Evolutionary conservation across 2,329 filamentous ascomycete genomes (phyloP), one percentile per base, ranked within the genome.

Genomic region (Keithomyces neogunnii): DNA sequence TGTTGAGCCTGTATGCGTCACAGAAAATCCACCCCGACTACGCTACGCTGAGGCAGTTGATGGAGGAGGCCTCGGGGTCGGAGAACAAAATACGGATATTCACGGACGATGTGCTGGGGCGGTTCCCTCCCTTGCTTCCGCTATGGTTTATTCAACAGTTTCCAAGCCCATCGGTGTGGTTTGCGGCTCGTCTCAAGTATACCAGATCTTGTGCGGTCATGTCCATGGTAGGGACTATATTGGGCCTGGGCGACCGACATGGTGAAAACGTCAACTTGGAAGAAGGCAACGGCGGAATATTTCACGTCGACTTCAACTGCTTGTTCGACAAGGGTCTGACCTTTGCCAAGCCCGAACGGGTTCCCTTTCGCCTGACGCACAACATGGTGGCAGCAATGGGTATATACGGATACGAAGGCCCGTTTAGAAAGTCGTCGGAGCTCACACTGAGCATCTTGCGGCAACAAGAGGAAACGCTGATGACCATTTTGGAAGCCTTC

Each of bases 271-370:
- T 99, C 51, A 81, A 96, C 32, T 83, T 99, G 33, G 90, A 97
- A 67, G 89, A 97, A 71, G 86, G 88, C 51, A 95, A 90, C 57
- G 93, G 95, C 44, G 92, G 92, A 48, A 84, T 95, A 2, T 88
- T 99, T 69, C 93, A 99, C 69, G 95, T 99, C 45, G 93, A 99
- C 70, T 99, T 99, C 77, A 99, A 99, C 71, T 99, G 95, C 68
- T 82, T 99, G 4, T 99, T 99, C 66, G 95, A 99, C 73, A 99
- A 99, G 64, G 93, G 93, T 1, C 80, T 92, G 40, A 96, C 91
- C 0, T 97, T 99, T 65, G 86, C 90, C 56, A 95, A 95, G 67
- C 92, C 93, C 0, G 93, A 99, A 69, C 77, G 87, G 32, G 93
- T 99, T 1, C 95, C 93, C 2, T 99, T 99, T 76, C 87, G 95